Evolutionary conservation across 352 stramenopile species (phyloP).

Genomic region (Phytophthora cajani): DNA sequence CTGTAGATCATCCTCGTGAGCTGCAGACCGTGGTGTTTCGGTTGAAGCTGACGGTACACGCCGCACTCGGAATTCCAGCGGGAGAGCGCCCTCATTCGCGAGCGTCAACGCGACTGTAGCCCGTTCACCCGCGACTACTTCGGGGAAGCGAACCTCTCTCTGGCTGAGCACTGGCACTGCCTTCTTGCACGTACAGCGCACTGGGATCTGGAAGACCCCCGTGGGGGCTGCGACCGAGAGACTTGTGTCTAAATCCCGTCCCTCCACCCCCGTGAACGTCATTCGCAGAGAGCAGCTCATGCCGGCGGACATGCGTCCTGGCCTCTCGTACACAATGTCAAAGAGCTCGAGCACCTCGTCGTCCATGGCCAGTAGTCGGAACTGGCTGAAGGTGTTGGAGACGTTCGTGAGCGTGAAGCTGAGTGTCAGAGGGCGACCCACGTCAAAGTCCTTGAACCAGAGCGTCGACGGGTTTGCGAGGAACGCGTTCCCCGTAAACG

Average conservation of each 20-base stretch:
- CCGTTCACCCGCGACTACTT: constrained; percentile 85
- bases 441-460: constrained; percentile 92
- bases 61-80: constrained; percentile 54
- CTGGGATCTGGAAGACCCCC: constrained; percentile 75
- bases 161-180: constrained; percentile 67
- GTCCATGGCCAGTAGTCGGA: constrained; percentile 82
- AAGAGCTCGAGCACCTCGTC: constrained; percentile 86
- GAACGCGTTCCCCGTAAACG: constrained; percentile 85
- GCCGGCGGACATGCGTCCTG: constrained; percentile 90
- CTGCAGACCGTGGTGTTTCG: not conserved
- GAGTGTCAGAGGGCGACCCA: constrained; percentile 65
- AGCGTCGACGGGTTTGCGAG: constrained; percentile 76
- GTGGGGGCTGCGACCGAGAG: constrained; percentile 81
- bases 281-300: constrained; percentile 81
- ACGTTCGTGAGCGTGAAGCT: constrained; percentile 90
- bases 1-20: not conserved
- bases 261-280: constrained; percentile 66
- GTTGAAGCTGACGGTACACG: not conserved
- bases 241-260: constrained; percentile 69
- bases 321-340: constrained; percentile 86
- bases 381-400: constrained; percentile 93
- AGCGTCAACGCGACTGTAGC: constrained; percentile 59
- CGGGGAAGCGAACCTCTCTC: constrained; percentile 56
- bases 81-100: constrained; percentile 77
- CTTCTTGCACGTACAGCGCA: constrained; percentile 88